Percentiles rank a stretch among this genome's conserved stretches.
phyloP scores from a whole-genome alignment of 2,329 filamentous ascomycete species.

The Boeremia lycopersici region DNA sequence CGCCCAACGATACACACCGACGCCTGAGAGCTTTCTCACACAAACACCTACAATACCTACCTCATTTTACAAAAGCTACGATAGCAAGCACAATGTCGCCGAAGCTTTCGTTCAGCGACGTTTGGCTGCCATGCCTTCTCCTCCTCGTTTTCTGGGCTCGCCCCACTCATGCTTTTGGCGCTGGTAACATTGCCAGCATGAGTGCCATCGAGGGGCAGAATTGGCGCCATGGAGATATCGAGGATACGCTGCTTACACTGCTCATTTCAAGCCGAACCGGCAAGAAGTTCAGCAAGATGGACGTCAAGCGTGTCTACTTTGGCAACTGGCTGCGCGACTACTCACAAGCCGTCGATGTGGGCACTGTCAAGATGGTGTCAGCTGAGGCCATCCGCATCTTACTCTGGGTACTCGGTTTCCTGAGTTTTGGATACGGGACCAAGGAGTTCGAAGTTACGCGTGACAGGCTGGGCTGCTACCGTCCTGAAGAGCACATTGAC shows the following conservation, averaged over 20 bases:
- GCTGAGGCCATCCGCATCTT: conserved; percentile 89
- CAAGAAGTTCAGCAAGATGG: conserved; percentile 88
- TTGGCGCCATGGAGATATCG: conserved; percentile 74
- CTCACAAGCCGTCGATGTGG: conserved; percentile 91
- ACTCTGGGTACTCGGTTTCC: conserved; percentile 86
- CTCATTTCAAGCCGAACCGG: conserved; percentile 67
- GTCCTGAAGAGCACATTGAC: conserved; percentile 76
- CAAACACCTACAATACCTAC: conserved; percentile 9
- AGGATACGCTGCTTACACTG: conserved; percentile 82
- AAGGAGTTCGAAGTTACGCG: conserved; percentile 85
- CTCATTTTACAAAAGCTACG: not conserved
- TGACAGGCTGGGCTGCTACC: conserved; percentile 79
- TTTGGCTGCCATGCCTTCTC: conserved; percentile 50
- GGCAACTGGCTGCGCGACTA: conserved; percentile 96
- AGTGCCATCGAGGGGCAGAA: conserved; percentile 84
- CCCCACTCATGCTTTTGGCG: conserved; percentile 79
- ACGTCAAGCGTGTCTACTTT: conserved; percentile 90
- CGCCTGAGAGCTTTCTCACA: conserved; percentile 8
- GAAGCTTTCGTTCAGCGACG: conserved; percentile 35
- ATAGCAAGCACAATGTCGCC: conserved; percentile 29
- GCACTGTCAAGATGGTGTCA: conserved; percentile 87
- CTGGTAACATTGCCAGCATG: conserved; percentile 83
- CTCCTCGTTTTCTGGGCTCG: conserved; percentile 69
- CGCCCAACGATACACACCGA: conserved; percentile 6
- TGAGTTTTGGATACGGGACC: conserved; percentile 84